A percentile compares a stretch with the other conserved stretches of the same genome.
These are phyloP conservation scores for Botryotinia convoluta DNA, from an alignment of 2,329 filamentous ascomycete genomes.

Conservation along the genomic window DNA sequence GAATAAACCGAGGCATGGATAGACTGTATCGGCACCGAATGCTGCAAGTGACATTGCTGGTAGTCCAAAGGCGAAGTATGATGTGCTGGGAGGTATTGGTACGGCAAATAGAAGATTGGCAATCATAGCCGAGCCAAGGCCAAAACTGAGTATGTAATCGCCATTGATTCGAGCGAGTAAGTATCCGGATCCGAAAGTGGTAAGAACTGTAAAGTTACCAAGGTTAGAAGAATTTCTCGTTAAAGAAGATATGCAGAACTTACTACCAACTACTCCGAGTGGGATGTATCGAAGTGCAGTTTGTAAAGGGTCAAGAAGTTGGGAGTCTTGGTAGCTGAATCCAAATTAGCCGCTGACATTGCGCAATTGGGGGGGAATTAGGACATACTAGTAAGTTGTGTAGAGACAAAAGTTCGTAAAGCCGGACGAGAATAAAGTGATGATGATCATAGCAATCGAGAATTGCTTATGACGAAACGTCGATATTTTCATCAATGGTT, in stretches of 20 bases:
- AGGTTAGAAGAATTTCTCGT: neutral
- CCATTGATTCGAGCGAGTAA: conserved; percentile 41
- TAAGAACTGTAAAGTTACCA: conserved; percentile 22
- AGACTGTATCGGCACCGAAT: conserved; percentile 64
- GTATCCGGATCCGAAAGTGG: conserved; percentile 29
- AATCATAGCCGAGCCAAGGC: conserved; percentile 42
- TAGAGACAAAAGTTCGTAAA: conserved; percentile 69
- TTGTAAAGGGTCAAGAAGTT: conserved; percentile 58
- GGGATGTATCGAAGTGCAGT: conserved; percentile 69
- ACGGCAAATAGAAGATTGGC: conserved; percentile 61
- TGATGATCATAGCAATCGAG: conserved; percentile 61
- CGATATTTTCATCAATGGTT: conserved; percentile 65
- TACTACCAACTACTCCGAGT: conserved; percentile 55
- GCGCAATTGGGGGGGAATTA: neutral
- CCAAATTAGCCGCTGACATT: neutral
- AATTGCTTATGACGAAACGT: conserved; percentile 60
- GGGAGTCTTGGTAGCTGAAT: conserved; percentile 61
- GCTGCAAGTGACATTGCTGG: conserved; percentile 65
- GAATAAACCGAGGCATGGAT: conserved; percentile 64
- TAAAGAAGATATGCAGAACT: neutral
- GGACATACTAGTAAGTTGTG: conserved; percentile 57
- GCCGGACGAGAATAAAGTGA: conserved; percentile 62
- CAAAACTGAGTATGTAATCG: conserved; percentile 52
- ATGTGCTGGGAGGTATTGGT: conserved; percentile 58
- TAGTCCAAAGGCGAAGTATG: conserved; percentile 66